Evolutionary conservation across 2,329 filamentous ascomycete species (phyloP).

Genomic region (Fusarium neocosmosporiellum): DNA sequence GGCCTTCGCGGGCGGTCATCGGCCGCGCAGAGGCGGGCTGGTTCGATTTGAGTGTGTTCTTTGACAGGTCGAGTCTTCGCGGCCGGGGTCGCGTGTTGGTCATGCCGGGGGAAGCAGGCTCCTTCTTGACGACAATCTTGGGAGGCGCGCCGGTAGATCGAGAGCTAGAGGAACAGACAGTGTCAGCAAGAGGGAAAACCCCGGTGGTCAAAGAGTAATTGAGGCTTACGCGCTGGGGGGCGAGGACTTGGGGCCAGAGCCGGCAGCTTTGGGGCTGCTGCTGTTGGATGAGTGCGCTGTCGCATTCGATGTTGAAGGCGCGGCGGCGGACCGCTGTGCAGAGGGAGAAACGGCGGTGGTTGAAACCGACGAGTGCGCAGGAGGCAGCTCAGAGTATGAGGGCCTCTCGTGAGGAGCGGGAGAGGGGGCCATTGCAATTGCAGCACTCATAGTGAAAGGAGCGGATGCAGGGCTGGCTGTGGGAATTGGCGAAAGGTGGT

Average conservation of each 20-base stretch:
- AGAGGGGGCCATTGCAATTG: slow-evolving; percentile 75
- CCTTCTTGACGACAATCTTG: slow-evolving; percentile 96
- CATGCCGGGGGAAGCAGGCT: slow-evolving; percentile 88
- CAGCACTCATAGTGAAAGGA: slow-evolving; percentile 70
- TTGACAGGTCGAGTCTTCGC: slow-evolving; percentile 81
- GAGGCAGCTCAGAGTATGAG: slow-evolving; percentile 64
- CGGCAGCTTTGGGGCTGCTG: slow-evolving; percentile 62
- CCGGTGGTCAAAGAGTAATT: not conserved
- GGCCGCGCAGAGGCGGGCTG: slow-evolving; percentile 74
- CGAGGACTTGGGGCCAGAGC: slow-evolving; percentile 62
- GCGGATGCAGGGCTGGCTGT: slow-evolving; percentile 31
- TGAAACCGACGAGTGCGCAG: slow-evolving; percentile 49
- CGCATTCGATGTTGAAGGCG: slow-evolving; percentile 54
- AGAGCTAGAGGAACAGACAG: slow-evolving; percentile 7
- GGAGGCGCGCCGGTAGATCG: slow-evolving; percentile 61
- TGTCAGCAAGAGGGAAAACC: slow-evolving; percentile 26
- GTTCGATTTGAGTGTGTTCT: slow-evolving; percentile 65
- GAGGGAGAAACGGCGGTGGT: slow-evolving; percentile 55
- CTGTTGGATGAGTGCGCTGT: slow-evolving; percentile 62
- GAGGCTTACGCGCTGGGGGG: slow-evolving; percentile 69
- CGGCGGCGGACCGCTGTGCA: slow-evolving; percentile 55
- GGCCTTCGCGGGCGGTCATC: slow-evolving; percentile 80
- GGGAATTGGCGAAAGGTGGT: slow-evolving; percentile 29
- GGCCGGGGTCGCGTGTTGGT: slow-evolving; percentile 79
- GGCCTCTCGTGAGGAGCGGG: slow-evolving; percentile 74